Base-by-base conservation (phyloP, 139 green algal species). In the Chlamydomonas applanata region DNA sequence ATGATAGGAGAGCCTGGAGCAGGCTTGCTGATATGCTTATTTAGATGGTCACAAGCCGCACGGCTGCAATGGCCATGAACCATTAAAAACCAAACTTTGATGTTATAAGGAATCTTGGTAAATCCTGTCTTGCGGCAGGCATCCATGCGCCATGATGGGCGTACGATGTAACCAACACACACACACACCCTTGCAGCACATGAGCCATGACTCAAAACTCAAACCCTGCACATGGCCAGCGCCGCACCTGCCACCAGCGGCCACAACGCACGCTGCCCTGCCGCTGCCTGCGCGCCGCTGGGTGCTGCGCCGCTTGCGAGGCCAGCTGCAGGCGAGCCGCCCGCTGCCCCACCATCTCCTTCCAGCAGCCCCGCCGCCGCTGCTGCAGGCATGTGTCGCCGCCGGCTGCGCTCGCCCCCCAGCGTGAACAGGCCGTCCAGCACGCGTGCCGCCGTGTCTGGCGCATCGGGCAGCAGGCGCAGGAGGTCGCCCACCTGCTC, bases 401-500 rank as follows among this genome's bases (percentile, higher is more conserved):
- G 40, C 40, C 40, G 40, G 40, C 40, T 49, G 40, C 40, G 40
- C 40, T 49, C 40, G 7, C 40, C 62, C 29, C 62, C 56, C 20
- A 81, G 76, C 7, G 45, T 69, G 63, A 97, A 97, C 4, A 96
- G 69, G 0, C 89, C 87, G 20, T 91, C 90, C 60, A 96, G 72
- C 25, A 96, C 83, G 16, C 86, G 83, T 34, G 94, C 87, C 0
- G 85, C 75, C 34, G 57, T 83, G 0, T 81, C 76, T 2, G 85
- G 70, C 71, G 87, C 89, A 75, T 94, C 89, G 4, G 89, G 90
- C 59, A 97, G 83, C 27, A 86, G 93, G 54, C 92, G 80, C 46
- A 97, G 83, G 56, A 97, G 74, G 78, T 97, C 94, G 9, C 84
- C 86, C 5, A 97, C 77, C 80, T 94, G 86, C 81, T 97, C 93